These are phyloP conservation scores for Aegilops umbellulata DNA, from an alignment of 176 grass and related monocot genomes.

Conservation along the genomic window DNA sequence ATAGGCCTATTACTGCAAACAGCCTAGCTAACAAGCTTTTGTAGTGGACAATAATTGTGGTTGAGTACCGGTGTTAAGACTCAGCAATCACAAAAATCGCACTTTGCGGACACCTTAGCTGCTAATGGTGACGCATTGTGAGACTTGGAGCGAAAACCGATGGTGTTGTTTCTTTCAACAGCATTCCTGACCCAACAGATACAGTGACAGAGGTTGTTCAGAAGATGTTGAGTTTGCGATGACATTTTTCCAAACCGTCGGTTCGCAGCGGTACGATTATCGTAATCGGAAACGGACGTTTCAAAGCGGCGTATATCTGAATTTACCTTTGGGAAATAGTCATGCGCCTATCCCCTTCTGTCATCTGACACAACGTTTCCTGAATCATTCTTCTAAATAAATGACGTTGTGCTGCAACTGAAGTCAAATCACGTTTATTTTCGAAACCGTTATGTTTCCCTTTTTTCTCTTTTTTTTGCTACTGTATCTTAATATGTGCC, in stretches of 20 bases:
- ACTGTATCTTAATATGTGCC: background rate
- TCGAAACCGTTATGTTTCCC: background rate
- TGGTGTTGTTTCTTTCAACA: constrained; percentile 23
- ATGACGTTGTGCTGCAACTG: background rate
- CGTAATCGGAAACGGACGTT: background rate
- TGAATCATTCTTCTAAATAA: constrained; percentile 8
- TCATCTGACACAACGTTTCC: background rate
- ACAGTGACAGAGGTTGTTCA: constrained; percentile 35
- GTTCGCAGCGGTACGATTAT: background rate
- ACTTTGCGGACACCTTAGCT: constrained; percentile 33
- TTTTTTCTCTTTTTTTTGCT: background rate
- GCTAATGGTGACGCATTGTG: constrained; percentile 27
- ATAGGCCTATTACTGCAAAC: constrained; percentile 39
- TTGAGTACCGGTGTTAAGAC: constrained; percentile 35
- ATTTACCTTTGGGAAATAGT: background rate
- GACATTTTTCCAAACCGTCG: background rate
- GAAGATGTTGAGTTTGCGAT: constrained; percentile 7
- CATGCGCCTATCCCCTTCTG: background rate
- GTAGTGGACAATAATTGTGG: constrained; percentile 32
- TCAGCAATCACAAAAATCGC: constrained; percentile 24
- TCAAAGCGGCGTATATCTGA: background rate
- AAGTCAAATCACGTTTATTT: constrained; percentile 20
- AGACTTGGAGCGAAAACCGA: background rate
- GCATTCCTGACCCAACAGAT: background rate
- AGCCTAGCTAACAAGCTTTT: constrained; percentile 26